These are phyloP conservation scores for Papiliotrema nemorosa DNA, from an alignment of 1,284 basidiomycete species.

Conservation along the genomic window DNA sequence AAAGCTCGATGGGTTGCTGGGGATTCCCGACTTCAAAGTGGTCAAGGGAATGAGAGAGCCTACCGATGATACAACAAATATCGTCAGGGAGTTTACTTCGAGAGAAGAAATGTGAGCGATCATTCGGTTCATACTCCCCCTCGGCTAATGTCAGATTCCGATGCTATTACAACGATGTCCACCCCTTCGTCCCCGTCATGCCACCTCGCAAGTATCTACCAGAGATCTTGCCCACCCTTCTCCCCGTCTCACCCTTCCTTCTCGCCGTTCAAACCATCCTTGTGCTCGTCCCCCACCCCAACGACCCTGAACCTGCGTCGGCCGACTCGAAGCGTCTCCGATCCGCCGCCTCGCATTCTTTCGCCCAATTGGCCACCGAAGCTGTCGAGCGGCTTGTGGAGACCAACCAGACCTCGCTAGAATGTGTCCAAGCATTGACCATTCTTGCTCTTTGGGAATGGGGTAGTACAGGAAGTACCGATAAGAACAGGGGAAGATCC, in stretches of 20 bases:
- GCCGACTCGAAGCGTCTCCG: conserved; percentile 38
- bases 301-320: conserved; percentile 40
- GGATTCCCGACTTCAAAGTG: conserved; percentile 24
- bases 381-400: conserved; percentile 19
- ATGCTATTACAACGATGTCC: conserved; percentile 48
- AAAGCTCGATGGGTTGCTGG: conserved; percentile 40
- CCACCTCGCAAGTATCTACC: conserved; percentile 38
- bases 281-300: conserved; percentile 41
- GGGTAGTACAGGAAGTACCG: conserved; percentile 37
- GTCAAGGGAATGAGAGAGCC: conserved; percentile 13
- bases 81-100: conserved; percentile 33
- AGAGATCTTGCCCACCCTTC: conserved; percentile 31
- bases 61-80: conserved; percentile 35
- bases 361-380: conserved; percentile 22
- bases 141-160: conserved; percentile 22
- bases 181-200: conserved; percentile 47
- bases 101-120: conserved; percentile 38
- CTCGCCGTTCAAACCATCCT: conserved; percentile 47
- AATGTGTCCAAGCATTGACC: conserved; percentile 43
- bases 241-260: conserved; percentile 44
- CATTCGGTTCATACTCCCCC: conserved; percentile 1
- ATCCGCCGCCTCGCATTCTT: conserved; percentile 23
- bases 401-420: conserved; percentile 22
- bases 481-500: conserved; percentile 25
- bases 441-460: conserved; percentile 49